phyloP scores from a whole-genome alignment of 805 yeast species.

The Pichia pseudocactophila region DNA sequence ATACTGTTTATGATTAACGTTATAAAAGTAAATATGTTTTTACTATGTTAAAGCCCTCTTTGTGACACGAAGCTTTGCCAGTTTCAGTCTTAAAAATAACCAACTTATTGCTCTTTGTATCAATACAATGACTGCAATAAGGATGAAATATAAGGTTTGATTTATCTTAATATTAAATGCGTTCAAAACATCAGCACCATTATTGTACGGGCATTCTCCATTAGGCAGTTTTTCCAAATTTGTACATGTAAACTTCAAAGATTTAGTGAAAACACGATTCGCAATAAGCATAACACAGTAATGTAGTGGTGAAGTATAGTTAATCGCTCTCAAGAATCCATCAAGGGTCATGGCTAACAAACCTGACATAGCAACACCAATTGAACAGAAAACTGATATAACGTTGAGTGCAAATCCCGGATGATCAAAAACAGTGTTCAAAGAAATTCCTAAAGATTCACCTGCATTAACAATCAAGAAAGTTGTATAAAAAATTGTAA shows the following conservation, averaged over 20 bases:
- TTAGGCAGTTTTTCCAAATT: slow-evolving; percentile 21
- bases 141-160: slow-evolving; percentile 30
- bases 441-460: slow-evolving; percentile 75
- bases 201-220: slow-evolving; percentile 37
- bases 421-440: slow-evolving; percentile 63
- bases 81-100: slow-evolving; percentile 17
- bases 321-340: slow-evolving; percentile 55
- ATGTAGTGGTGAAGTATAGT: slow-evolving; percentile 70
- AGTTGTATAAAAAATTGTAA: slow-evolving; percentile 48
- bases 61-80: slow-evolving; percentile 13
- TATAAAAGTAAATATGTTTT: slow-evolving; percentile 1
- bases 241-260: slow-evolving; percentile 42
- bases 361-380: slow-evolving; percentile 81
- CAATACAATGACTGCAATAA: slow-evolving; percentile 32
- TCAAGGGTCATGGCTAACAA: slow-evolving; percentile 74
- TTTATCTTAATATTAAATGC: slow-evolving; percentile 37
- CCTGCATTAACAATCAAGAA: slow-evolving; percentile 61
- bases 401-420: slow-evolving; percentile 76
- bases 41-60: slow-evolving; percentile 8
- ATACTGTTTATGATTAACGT: no score
- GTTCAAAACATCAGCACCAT: slow-evolving; percentile 50
- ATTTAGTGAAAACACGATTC: slow-evolving; percentile 47
- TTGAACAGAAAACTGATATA: slow-evolving; percentile 53
- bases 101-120: slow-evolving; percentile 35
- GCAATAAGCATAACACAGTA: slow-evolving; percentile 56